phyloP scores from a whole-genome alignment of 148 eudicot species.

The Rhododendron kiyosumense region DNA sequence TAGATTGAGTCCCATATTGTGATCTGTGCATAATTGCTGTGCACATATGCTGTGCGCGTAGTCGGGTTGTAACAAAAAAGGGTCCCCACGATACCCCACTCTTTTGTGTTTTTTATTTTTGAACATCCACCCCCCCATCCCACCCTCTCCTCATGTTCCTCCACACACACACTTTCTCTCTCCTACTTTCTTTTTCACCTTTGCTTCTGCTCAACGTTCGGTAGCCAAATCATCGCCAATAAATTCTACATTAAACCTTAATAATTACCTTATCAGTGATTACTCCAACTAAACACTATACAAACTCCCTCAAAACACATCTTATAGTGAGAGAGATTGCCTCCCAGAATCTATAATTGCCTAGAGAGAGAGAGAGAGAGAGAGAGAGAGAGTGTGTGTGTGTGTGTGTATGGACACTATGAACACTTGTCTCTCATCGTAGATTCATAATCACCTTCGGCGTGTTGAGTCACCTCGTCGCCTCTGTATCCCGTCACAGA shows the following conservation, averaged over 20 bases:
- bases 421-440: slow-evolving; percentile 7
- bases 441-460: background rate
- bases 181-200: slow-evolving; percentile 10
- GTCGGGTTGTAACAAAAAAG: background rate
- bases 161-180: background rate
- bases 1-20: too few relatives aligned
- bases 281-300: too few relatives aligned
- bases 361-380: too few relatives aligned
- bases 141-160: background rate
- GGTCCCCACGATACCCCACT: background rate
- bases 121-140: background rate
- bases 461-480: background rate
- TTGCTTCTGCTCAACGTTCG: slow-evolving; percentile 16
- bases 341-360: too few relatives aligned
- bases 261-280: background rate
- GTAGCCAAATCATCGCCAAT: background rate
- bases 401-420: background rate
- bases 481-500: slow-evolving; percentile 19
- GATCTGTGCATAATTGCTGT: too few relatives aligned
- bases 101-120: background rate
- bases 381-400: background rate
- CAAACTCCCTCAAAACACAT: too few relatives aligned
- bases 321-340: background rate
- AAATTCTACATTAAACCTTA: too few relatives aligned
- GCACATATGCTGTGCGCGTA: too few relatives aligned